Conservation (phyloP, 2,329 filamentous ascomycete species). For the Macroventuria anomochaeta region DNA sequence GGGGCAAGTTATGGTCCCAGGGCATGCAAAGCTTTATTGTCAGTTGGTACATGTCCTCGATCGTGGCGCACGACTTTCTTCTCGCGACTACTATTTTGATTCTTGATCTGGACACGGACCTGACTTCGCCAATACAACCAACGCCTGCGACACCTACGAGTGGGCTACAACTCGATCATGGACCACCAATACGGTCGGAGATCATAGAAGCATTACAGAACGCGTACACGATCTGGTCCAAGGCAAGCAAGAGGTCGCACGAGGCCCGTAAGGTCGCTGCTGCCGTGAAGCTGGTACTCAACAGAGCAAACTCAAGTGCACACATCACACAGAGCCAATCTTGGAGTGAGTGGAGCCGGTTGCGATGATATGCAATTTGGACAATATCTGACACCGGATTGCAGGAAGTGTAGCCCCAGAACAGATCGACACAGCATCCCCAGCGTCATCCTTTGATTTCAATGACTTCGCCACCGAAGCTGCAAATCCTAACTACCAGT, state of each 20-base stretch:
- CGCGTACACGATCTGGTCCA: constrained; percentile 35
- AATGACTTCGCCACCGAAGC: constrained; percentile 15
- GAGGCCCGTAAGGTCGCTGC: constrained; percentile 41
- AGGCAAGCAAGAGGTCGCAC: constrained; percentile 34
- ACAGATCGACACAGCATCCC: constrained; percentile 11
- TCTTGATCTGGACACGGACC: constrained; percentile 50
- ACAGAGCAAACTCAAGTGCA: constrained; percentile 23
- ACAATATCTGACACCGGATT: not conserved
- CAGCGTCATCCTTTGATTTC: constrained; percentile 26
- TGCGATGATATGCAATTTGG: not conserved
- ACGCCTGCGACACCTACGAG: not conserved
- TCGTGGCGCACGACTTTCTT: constrained; percentile 56
- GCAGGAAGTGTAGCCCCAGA: constrained; percentile 5
- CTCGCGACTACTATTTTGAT: constrained; percentile 57
- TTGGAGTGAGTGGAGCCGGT: constrained; percentile 14
- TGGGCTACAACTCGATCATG: constrained; percentile 27
- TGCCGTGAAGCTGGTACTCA: constrained; percentile 37
- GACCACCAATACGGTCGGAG: constrained; percentile 32
- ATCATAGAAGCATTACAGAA: constrained; percentile 32
- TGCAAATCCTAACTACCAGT: constrained; percentile 3
- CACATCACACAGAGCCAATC: not conserved
- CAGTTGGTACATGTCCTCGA: constrained; percentile 53
- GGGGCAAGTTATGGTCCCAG: constrained; percentile 39
- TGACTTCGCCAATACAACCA: constrained; percentile 23
- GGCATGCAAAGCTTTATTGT: constrained; percentile 48